A percentile compares a stretch with the other conserved stretches of the same genome.
Conservation (phyloP, 2,329 filamentous ascomycete genomes). For the Hortaea werneckii region DNA sequence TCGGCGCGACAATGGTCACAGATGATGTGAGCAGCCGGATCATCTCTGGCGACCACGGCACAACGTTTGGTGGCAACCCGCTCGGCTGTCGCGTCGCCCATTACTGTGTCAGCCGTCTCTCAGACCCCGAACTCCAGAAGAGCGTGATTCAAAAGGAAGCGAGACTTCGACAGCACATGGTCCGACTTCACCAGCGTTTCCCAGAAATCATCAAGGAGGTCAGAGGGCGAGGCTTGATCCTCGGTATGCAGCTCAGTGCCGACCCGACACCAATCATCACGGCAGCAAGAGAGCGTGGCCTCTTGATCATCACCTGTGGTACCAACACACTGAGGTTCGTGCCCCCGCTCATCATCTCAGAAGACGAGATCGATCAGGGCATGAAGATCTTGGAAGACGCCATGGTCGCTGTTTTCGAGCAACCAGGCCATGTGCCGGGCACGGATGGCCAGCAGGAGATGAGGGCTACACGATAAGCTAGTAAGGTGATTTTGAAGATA, state of each 20-base stretch:
- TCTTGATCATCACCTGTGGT: constrained; percentile 86
- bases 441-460: constrained; percentile 38
- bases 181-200: constrained; percentile 47
- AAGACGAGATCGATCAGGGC: constrained; percentile 69
- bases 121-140: constrained; percentile 58
- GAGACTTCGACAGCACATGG: constrained; percentile 49
- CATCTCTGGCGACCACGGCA: constrained; percentile 75
- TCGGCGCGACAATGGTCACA: constrained; percentile 68
- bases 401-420: constrained; percentile 45
- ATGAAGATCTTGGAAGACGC: constrained; percentile 64
- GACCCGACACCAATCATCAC: constrained; percentile 68
- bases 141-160: constrained; percentile 59
- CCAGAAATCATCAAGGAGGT: constrained; percentile 68
- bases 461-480: constrained; percentile 8
- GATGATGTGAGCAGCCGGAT: constrained; percentile 59
- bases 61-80: constrained; percentile 89
- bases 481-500: background rate
- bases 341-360: constrained; percentile 70
- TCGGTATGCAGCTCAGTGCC: constrained; percentile 71
- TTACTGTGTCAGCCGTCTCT: constrained; percentile 69
- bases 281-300: constrained; percentile 74
- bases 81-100: constrained; percentile 76
- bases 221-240: constrained; percentile 71
- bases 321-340: constrained; percentile 89
- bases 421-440: constrained; percentile 24